Evolutionary conservation across 1,284 basidiomycete genomes (phyloP).

Genomic region (Rhizoctonia solani): DNA sequence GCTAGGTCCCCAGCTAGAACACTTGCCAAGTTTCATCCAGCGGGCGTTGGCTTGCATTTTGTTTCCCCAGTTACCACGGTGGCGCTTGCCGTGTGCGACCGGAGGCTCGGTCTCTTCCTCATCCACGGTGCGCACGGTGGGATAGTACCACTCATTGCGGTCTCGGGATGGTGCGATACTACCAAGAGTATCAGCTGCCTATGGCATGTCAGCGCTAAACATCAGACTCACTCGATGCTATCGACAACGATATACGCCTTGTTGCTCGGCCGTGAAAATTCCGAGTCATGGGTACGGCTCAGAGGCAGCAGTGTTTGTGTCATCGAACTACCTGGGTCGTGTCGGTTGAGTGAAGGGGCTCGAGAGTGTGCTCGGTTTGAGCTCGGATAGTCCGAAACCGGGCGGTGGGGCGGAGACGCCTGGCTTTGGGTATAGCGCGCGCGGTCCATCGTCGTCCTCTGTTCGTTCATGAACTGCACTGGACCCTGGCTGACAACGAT

Average conservation of each 20-base stretch:
- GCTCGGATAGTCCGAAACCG: not conserved
- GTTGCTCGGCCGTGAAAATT: constrained; percentile 14
- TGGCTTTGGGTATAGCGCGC: constrained; percentile 2
- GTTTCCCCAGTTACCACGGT: constrained; percentile 74
- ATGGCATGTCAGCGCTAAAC: not conserved
- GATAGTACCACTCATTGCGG: constrained; percentile 77
- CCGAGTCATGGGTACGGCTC: constrained; percentile 17
- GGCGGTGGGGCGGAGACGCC: not conserved
- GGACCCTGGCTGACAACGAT: no score
- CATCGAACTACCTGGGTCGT: constrained; percentile 16
- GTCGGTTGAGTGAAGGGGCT: constrained; percentile 18
- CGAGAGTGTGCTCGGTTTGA: constrained; percentile 5
- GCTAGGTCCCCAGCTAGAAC: constrained; percentile 74
- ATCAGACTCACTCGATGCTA: constrained; percentile 15
- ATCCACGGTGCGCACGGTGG: constrained; percentile 47
- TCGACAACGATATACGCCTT: not conserved
- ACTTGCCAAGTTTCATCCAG: constrained; percentile 76
- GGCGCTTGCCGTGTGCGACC: constrained; percentile 49
- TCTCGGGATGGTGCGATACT: constrained; percentile 49
- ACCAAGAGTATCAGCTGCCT: not conserved
- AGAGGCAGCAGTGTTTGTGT: not conserved
- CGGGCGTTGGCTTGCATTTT: constrained; percentile 68
- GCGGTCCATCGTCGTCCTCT: constrained; percentile 32
- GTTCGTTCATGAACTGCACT: constrained; percentile 8
- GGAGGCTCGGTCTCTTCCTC: constrained; percentile 58